These are phyloP conservation scores for Obelidium mucronatum DNA, from an alignment of 192 early-diverging fungal genomes.

Conservation along the genomic window DNA sequence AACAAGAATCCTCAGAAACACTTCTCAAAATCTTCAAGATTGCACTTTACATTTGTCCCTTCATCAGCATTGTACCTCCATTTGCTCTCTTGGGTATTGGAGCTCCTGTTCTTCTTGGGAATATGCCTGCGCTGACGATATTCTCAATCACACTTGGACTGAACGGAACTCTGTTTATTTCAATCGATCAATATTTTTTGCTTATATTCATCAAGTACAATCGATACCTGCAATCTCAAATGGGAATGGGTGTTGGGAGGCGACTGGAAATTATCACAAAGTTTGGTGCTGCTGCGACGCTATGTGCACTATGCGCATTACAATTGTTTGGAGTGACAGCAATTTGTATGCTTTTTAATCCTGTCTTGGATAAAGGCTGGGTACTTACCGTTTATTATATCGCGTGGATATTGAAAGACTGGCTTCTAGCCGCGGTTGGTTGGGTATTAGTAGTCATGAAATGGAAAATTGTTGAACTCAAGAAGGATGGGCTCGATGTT, in stretches of 20 bases:
- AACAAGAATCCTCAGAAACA: neutral
- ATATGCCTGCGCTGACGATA: neutral
- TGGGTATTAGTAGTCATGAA: neutral
- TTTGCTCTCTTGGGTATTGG: neutral
- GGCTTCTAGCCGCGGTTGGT: neutral
- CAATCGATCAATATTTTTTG: neutral
- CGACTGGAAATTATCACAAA: neutral
- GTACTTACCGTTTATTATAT: neutral
- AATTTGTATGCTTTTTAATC: neutral
- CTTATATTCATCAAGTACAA: neutral
- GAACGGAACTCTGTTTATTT: neutral
- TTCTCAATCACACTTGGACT: neutral
- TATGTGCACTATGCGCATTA: neutral
- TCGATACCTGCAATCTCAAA: neutral
- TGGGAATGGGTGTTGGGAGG: neutral
- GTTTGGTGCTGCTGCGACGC: neutral
- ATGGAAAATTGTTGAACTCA: neutral
- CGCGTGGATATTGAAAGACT: neutral
- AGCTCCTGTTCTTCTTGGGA: neutral
- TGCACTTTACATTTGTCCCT: neutral
- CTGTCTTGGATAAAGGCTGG: neutral
- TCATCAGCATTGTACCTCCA: neutral
- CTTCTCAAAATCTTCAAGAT: neutral
- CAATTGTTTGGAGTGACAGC: neutral
- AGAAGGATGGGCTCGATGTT: neutral